Percentiles rank a stretch among this genome's conserved stretches.
Evolutionary conservation across 345 rosid species (phyloP).

Genomic region (Erodium maritimum): DNA sequence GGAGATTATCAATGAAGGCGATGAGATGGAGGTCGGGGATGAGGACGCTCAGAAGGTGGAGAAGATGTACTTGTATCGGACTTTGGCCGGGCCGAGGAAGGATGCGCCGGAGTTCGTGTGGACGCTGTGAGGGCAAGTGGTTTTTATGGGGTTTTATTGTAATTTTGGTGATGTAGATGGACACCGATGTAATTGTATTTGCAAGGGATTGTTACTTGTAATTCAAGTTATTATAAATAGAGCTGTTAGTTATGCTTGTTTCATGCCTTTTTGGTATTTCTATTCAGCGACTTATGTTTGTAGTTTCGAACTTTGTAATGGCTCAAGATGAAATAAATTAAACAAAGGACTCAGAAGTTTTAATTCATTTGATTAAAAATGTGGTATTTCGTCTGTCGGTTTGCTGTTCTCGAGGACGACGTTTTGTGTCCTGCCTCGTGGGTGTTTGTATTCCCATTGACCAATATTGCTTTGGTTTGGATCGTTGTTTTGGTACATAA

Average conservation of each 20-base stretch:
- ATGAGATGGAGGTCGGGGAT: slow-evolving; percentile 17
- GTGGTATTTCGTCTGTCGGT: no score
- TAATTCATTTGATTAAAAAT: no score
- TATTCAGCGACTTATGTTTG: no score
- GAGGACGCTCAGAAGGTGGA: slow-evolving; percentile 49
- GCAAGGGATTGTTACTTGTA: slow-evolving; percentile 16
- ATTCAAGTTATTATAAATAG: slow-evolving; percentile 6
- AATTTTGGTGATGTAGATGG: slow-evolving; percentile 18
- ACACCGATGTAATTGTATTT: slow-evolving; percentile 12
- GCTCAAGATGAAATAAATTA: no score
- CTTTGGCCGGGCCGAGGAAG: slow-evolving; percentile 60
- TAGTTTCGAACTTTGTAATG: no score
- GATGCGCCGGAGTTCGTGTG: slow-evolving; percentile 73
- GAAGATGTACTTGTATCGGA: slow-evolving; percentile 76
- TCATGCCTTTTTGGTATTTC: not conserved
- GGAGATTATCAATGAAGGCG: slow-evolving; percentile 69
- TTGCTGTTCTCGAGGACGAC: no score
- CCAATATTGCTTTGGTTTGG: no score
- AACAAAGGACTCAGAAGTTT: no score
- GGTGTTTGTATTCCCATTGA: no score
- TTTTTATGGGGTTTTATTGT: slow-evolving; percentile 15
- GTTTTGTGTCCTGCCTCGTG: no score
- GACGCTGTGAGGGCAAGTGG: slow-evolving; percentile 36
- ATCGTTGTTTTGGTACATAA: no score
- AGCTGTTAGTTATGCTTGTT: not conserved